Percentiles rank a stretch among this genome's conserved stretches.
phyloP scores from a whole-genome alignment of 179 eudicot genomes.

The Spergularia azorica region DNA sequence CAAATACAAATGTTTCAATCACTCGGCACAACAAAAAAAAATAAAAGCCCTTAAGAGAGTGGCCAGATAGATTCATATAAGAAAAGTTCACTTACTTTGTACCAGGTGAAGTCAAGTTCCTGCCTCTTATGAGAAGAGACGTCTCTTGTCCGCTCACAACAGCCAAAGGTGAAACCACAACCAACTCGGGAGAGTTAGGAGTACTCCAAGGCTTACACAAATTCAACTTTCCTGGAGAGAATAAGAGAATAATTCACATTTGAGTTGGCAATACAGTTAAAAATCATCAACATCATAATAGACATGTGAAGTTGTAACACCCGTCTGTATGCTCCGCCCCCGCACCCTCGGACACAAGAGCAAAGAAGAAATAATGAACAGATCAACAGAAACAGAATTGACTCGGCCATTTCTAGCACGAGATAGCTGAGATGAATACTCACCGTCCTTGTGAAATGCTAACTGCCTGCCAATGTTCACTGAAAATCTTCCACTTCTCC shows the following conservation, averaged over 20 bases:
- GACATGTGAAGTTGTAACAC: not conserved
- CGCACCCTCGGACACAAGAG: not conserved
- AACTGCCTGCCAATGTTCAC: constrained; percentile 58
- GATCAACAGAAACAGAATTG: too few relatives aligned
- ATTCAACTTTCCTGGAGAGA: constrained; percentile 56
- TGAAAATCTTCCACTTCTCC: constrained; percentile 75
- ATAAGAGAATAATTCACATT: constrained; percentile 2
- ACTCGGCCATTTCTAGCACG: not conserved
- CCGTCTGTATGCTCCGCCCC: not conserved
- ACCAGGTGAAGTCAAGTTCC: constrained; percentile 56
- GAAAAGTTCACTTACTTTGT: constrained; percentile 54
- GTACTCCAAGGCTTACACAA: constrained; percentile 64
- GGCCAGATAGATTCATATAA: not conserved
- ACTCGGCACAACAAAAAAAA: too few relatives aligned
- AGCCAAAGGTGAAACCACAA: constrained; percentile 79
- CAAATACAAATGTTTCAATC: constrained; percentile 1
- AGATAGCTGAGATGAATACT: constrained; percentile 10
- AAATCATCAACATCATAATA: not conserved
- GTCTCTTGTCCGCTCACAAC: constrained; percentile 71
- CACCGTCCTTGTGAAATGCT: constrained; percentile 68
- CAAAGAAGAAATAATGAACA: not conserved
- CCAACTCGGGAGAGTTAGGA: constrained; percentile 52
- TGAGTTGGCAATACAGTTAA: not conserved
- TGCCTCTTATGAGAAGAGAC: constrained; percentile 56
- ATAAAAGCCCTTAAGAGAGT: not conserved